Conservation (phyloP, 345 rosid genomes). For the Sonneratia alba region DNA sequence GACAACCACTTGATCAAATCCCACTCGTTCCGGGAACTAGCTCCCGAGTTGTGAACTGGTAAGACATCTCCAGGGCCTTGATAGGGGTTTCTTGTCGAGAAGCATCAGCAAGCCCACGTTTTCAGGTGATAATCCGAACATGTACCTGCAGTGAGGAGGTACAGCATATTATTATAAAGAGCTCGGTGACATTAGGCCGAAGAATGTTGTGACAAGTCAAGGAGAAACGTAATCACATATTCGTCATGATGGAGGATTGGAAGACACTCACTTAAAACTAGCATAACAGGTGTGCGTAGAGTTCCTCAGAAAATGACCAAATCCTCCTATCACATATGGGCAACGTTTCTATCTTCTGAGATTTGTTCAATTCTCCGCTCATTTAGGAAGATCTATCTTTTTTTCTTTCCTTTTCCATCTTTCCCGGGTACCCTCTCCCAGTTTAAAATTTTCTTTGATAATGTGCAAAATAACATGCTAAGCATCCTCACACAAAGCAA, state of each 20-base stretch:
- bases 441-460: too few relatives aligned
- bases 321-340: neutral
- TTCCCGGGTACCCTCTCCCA: too few relatives aligned
- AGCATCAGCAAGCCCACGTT: slow-evolving; percentile 75
- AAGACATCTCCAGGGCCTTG: slow-evolving; percentile 71
- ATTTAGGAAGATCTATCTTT: too few relatives aligned
- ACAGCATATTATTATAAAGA: neutral
- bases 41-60: slow-evolving; percentile 61
- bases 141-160: slow-evolving; percentile 30
- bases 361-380: too few relatives aligned
- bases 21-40: neutral
- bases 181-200: neutral
- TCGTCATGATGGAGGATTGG: neutral
- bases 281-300: neutral
- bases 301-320: neutral
- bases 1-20: neutral
- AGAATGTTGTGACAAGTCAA: too few relatives aligned
- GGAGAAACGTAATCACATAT: too few relatives aligned
- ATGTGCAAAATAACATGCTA: too few relatives aligned
- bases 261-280: neutral
- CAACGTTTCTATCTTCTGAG: too few relatives aligned
- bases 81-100: slow-evolving; percentile 57
- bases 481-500: too few relatives aligned
- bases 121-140: slow-evolving; percentile 53
- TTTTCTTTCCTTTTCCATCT: too few relatives aligned